Percentiles rank a stretch among this genome's conserved stretches.
These are phyloP conservation scores for Pseudonitzschia pungens DNA, from an alignment of 108 stramenopile genomes.

Conservation along the genomic window DNA sequence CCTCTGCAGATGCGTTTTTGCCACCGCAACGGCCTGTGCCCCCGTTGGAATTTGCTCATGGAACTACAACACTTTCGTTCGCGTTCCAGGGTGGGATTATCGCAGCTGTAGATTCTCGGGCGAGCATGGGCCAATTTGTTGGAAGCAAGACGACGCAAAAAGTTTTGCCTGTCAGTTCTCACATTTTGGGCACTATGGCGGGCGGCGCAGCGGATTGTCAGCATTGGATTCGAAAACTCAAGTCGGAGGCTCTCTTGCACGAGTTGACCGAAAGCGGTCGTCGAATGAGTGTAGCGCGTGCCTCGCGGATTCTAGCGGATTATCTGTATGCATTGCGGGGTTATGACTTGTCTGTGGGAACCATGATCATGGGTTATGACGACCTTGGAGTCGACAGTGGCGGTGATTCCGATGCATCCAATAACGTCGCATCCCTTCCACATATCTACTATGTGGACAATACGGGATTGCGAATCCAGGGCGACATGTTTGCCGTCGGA, in stretches of 20 bases:
- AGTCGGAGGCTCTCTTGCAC: conserved; percentile 63
- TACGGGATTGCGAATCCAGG: conserved; percentile 72
- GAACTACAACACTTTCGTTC: conserved; percentile 89
- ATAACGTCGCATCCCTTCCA: conserved; percentile 21
- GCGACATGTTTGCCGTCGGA: conserved; percentile 85
- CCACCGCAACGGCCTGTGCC: conserved; percentile 46
- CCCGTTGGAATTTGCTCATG: conserved; percentile 81
- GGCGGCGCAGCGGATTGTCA: conserved; percentile 89
- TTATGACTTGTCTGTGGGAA: conserved; percentile 72
- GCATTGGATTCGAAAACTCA: conserved; percentile 78
- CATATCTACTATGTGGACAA: conserved; percentile 87
- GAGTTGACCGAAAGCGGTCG: conserved; percentile 54
- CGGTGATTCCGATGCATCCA: background rate
- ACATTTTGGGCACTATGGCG: conserved; percentile 88
- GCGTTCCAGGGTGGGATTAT: conserved; percentile 80
- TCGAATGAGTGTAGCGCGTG: conserved; percentile 75
- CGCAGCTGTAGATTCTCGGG: conserved; percentile 81
- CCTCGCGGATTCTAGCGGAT: conserved; percentile 67
- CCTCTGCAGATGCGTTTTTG: conserved; percentile 3
- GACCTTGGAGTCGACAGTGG: conserved; percentile 9
- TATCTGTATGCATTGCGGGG: conserved; percentile 59
- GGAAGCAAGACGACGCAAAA: conserved; percentile 85
- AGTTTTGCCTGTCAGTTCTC: conserved; percentile 77
- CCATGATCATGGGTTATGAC: conserved; percentile 89
- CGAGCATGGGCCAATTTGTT: conserved; percentile 88